These are phyloP conservation scores for Dendrothele bispora DNA, from an alignment of 768 basidiomycete species.

Conservation along the genomic window DNA sequence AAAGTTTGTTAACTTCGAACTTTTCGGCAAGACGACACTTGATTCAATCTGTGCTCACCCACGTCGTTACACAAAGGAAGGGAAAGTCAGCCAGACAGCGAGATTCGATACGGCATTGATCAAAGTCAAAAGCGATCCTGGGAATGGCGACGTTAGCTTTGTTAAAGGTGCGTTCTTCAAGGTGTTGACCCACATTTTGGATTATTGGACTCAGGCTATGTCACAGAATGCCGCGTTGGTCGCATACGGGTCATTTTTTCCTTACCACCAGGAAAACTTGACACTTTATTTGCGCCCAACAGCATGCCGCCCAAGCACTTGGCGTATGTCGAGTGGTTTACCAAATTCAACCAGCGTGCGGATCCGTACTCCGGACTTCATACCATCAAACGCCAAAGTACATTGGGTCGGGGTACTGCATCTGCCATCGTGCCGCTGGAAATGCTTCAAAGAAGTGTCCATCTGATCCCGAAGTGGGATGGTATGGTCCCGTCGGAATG, in stretches of 20 bases:
- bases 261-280: slow-evolving; percentile 6
- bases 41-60: too few relatives aligned
- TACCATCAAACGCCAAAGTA: too few relatives aligned
- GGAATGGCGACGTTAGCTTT: neutral
- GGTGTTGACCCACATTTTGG: neutral
- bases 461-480: too few relatives aligned
- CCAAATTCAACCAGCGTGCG: slow-evolving; percentile 10
- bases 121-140: slow-evolving; percentile 5
- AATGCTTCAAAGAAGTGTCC: too few relatives aligned
- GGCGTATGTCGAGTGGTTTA: slow-evolving; percentile 31
- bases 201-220: neutral
- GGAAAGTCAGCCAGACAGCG: slow-evolving; percentile 10
- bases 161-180: too few relatives aligned
- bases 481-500: too few relatives aligned
- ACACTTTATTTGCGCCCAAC: slow-evolving; percentile 3
- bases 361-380: too few relatives aligned
- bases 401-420: too few relatives aligned
- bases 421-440: too few relatives aligned
- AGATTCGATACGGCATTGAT: slow-evolving; percentile 37
- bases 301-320: slow-evolving; percentile 14
- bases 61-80: slow-evolving; percentile 9
- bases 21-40: slow-evolving; percentile 8
- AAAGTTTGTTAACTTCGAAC: slow-evolving; percentile 20
- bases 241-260: slow-evolving; percentile 23
- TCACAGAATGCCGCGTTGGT: slow-evolving; percentile 23